Percentiles rank a stretch among this genome's conserved stretches.
phyloP scores from a whole-genome alignment of 164 flowering plant species.

The Akebia trifoliata region DNA sequence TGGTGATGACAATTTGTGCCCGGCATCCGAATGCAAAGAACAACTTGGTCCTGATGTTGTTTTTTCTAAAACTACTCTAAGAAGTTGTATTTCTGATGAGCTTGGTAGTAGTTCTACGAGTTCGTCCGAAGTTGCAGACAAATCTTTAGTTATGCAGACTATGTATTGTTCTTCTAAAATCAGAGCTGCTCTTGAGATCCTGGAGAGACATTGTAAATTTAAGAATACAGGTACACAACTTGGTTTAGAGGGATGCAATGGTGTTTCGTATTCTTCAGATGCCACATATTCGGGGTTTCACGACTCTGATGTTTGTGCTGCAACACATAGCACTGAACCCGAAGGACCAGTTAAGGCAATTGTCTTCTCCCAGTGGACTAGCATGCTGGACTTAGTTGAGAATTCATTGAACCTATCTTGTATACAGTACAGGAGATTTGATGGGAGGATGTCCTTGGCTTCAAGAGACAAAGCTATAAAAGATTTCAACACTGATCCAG shows the following conservation, averaged over 20 bases:
- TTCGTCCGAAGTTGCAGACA: conserved; percentile 30
- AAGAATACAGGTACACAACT: conserved; percentile 17
- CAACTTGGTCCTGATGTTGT: conserved; percentile 62
- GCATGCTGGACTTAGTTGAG: conserved; percentile 88
- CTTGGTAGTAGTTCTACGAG: conserved; percentile 20
- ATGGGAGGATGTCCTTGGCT: conserved; percentile 79
- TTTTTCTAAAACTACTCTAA: conserved; percentile 61
- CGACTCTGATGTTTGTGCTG: conserved; percentile 13
- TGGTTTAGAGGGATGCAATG: conserved; percentile 20
- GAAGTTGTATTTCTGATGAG: conserved; percentile 45
- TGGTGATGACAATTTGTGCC: conserved; percentile 82
- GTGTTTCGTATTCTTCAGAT: conserved; percentile 17
- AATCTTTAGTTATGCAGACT: conserved; percentile 29
- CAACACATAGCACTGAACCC: conserved; percentile 13
- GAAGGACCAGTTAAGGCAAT: conserved; percentile 60
- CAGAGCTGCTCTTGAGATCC: conserved; percentile 61
- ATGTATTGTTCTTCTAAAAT: conserved; percentile 71
- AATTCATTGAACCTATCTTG: conserved; percentile 38
- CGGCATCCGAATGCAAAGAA: conserved; percentile 59
- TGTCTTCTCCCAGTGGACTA: conserved; percentile 94
- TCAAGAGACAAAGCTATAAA: conserved; percentile 78
- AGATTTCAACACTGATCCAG: conserved; percentile 76
- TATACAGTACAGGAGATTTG: conserved; percentile 70
- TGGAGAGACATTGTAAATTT: conserved; percentile 35
- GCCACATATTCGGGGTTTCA: conserved; percentile 5